Conservation (phyloP, 331 rosid species). For the Pyrus hybrid region DNA sequence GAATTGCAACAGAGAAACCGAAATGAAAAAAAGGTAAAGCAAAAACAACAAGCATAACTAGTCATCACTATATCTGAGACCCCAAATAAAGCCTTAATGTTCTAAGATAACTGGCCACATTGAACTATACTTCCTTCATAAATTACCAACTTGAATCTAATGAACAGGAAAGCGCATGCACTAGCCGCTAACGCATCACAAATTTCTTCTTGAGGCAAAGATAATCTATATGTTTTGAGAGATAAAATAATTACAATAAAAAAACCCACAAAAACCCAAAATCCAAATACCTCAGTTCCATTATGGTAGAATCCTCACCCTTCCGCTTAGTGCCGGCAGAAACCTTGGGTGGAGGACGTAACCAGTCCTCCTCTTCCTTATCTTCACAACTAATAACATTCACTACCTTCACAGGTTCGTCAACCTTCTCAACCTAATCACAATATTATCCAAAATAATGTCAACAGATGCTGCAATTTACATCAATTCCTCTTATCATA, state of each 20-base stretch:
- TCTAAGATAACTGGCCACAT: not conserved
- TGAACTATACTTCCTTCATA: not conserved
- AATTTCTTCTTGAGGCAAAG: not conserved
- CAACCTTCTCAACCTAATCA: conserved; percentile 36
- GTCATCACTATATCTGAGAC: not conserved
- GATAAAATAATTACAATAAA: not conserved
- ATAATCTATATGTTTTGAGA: not conserved
- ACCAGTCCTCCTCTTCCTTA: conserved; percentile 71
- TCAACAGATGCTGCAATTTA: not conserved
- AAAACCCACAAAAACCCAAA: not conserved
- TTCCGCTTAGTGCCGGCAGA: conserved; percentile 5
- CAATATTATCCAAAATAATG: not conserved
- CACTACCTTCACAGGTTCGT: conserved; percentile 9
- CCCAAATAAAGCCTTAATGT: not conserved
- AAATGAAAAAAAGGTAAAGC: not conserved
- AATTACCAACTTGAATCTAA: not conserved
- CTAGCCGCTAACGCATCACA: not conserved
- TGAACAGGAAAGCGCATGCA: not conserved
- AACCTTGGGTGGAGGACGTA: conserved; percentile 73
- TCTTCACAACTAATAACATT: conserved; percentile 42
- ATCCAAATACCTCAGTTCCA: conserved; percentile 49
- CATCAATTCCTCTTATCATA: not conserved
- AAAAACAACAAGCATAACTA: not conserved
- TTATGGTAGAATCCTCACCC: conserved; percentile 59
- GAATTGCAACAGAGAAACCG: not conserved